phyloP scores from a whole-genome alignment of 2,329 filamentous ascomycete genomes.

The Albophoma yamanashiensis region DNA sequence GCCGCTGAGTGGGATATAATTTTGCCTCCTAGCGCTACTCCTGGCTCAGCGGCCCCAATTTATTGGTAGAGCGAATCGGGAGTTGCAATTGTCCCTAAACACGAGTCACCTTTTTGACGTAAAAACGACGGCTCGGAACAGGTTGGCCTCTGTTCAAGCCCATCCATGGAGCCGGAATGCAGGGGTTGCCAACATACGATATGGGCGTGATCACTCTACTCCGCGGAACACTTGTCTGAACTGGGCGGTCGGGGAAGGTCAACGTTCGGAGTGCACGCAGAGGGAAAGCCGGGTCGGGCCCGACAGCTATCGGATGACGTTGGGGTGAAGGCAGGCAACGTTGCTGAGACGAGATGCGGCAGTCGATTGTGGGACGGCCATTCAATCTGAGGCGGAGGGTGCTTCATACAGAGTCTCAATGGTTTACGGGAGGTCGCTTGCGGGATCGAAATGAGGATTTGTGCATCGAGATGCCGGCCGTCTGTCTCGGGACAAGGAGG shows the following conservation, averaged over 20 bases:
- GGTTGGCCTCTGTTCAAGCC: too few species aligned
- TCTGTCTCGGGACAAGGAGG: neutral
- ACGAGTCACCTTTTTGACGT: too few species aligned
- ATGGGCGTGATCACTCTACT: too few species aligned
- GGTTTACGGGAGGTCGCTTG: neutral
- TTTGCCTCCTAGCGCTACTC: too few species aligned
- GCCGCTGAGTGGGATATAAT: too few species aligned
- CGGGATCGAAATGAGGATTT: neutral
- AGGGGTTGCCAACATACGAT: too few species aligned
- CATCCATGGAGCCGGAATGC: too few species aligned
- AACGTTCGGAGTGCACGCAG: neutral
- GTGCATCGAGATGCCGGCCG: neutral
- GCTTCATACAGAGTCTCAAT: neutral
- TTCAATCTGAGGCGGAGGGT: neutral
- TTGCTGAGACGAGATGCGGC: neutral
- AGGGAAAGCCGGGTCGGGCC: neutral
- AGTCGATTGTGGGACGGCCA: neutral
- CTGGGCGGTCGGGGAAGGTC: neutral
- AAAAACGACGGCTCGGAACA: too few species aligned
- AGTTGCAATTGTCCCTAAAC: too few species aligned
- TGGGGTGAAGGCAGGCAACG: neutral
- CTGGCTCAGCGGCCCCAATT: too few species aligned
- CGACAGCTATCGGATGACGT: neutral
- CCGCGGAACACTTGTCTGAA: too few species aligned
- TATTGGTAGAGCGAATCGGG: too few species aligned